Evolutionary conservation across 73 alveolate species (phyloP).

Genomic region (Uronychia binucleata): DNA sequence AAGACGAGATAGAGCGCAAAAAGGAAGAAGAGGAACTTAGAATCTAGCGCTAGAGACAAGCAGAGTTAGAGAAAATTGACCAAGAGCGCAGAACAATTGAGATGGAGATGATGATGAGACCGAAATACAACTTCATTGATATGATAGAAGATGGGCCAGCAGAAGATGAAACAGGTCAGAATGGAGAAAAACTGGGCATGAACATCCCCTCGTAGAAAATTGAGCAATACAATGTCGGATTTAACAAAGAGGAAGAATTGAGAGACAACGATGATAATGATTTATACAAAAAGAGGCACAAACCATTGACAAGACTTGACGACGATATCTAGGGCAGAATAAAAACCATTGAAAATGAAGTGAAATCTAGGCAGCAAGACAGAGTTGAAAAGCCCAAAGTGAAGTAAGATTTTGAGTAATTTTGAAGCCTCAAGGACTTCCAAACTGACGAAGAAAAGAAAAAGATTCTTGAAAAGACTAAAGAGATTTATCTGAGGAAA

Average conservation of each 20-base stretch:
- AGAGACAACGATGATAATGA: no score
- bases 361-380: neutral
- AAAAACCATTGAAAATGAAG: slow-evolving; percentile 18
- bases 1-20: no score
- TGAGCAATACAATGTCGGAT: no score
- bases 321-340: slow-evolving; percentile 24
- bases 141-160: no score
- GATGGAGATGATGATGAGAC: no score
- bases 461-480: slow-evolving; percentile 36
- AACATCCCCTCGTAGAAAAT: no score
- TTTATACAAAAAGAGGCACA: slow-evolving; percentile 43
- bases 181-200: no score
- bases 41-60: slow-evolving; percentile 70
- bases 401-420: neutral
- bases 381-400: neutral
- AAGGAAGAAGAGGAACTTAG: slow-evolving; percentile 65
- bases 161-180: no score
- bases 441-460: slow-evolving; percentile 33
- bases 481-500: slow-evolving; percentile 32
- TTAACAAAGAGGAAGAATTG: no score
- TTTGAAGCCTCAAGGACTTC: slow-evolving; percentile 22
- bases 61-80: slow-evolving; percentile 61
- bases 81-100: no score
- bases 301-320: slow-evolving; percentile 33
- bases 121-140: no score